Conservation (phyloP, 2,329 filamentous ascomycete genomes). For the Cryphonectria japonica region DNA sequence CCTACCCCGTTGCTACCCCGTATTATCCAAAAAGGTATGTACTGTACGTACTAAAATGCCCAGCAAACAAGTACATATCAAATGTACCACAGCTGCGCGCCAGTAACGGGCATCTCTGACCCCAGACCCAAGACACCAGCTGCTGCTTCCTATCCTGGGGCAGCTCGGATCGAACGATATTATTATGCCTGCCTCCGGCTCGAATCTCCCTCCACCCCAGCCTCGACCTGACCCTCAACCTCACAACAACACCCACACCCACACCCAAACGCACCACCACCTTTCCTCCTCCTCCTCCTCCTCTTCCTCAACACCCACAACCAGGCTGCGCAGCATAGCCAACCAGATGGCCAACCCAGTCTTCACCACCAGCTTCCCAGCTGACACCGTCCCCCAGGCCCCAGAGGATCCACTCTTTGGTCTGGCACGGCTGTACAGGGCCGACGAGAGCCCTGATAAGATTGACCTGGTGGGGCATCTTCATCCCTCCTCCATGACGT, state of each 20-base stretch:
- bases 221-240: slow-evolving; percentile 24
- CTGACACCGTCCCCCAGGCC: slow-evolving; percentile 80
- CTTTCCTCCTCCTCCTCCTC: slow-evolving; percentile 43
- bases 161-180: slow-evolving; percentile 10
- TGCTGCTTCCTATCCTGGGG: slow-evolving; percentile 14
- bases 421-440: slow-evolving; percentile 83
- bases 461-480: slow-evolving; percentile 76
- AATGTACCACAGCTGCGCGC: neutral
- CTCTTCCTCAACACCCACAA: slow-evolving; percentile 51
- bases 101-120: slow-evolving; percentile 23
- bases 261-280: slow-evolving; percentile 16
- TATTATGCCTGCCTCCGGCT: slow-evolving; percentile 12
- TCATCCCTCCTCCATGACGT: slow-evolving; percentile 13
- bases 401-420: slow-evolving; percentile 96
- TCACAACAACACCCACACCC: slow-evolving; percentile 41
- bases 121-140: slow-evolving; percentile 10
- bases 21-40: neutral
- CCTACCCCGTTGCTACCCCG: neutral
- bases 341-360: slow-evolving; percentile 70
- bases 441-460: slow-evolving; percentile 77
- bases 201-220: slow-evolving; percentile 18
- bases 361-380: slow-evolving; percentile 70
- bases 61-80: neutral
- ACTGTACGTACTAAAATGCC: neutral
- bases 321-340: slow-evolving; percentile 64